phyloP scores from a whole-genome alignment of 352 stramenopile genomes.

The Phytophthora pseudosyringae region DNA sequence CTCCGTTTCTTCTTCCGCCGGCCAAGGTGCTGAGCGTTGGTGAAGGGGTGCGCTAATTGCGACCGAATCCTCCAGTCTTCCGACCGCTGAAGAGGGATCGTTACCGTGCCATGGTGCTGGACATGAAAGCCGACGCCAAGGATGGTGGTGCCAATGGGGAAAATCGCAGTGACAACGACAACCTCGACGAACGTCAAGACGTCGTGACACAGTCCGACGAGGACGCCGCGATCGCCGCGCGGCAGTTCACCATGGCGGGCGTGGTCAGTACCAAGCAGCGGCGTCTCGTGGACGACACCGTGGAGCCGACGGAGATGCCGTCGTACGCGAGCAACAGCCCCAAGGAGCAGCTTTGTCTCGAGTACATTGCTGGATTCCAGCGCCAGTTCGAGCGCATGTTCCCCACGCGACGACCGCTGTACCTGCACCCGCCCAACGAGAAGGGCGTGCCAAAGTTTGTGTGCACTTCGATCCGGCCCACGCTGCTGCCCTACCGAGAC shows the following conservation, averaged over 20 bases:
- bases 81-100: neutral
- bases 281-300: constrained; percentile 68
- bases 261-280: constrained; percentile 85
- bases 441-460: constrained; percentile 94
- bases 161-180: constrained; percentile 5
- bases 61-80: neutral
- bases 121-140: constrained; percentile 66
- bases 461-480: constrained; percentile 94
- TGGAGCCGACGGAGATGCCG: constrained; percentile 29
- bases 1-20: constrained; percentile 6
- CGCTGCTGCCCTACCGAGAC: constrained; percentile 90
- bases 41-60: constrained; percentile 14
- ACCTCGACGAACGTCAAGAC: constrained; percentile 57
- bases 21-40: neutral
- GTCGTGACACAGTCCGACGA: constrained; percentile 63
- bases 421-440: constrained; percentile 93
- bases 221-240: constrained; percentile 57
- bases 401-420: constrained; percentile 72
- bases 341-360: constrained; percentile 94
- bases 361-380: constrained; percentile 94
- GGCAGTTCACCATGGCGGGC: constrained; percentile 77
- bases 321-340: constrained; percentile 72
- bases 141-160: neutral
- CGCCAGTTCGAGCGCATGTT: constrained; percentile 92
- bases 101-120: constrained; percentile 36